Percentiles rank a stretch among this genome's conserved stretches.
Conservation (phyloP, 306 rosid genomes). For the Malus domestica region DNA sequence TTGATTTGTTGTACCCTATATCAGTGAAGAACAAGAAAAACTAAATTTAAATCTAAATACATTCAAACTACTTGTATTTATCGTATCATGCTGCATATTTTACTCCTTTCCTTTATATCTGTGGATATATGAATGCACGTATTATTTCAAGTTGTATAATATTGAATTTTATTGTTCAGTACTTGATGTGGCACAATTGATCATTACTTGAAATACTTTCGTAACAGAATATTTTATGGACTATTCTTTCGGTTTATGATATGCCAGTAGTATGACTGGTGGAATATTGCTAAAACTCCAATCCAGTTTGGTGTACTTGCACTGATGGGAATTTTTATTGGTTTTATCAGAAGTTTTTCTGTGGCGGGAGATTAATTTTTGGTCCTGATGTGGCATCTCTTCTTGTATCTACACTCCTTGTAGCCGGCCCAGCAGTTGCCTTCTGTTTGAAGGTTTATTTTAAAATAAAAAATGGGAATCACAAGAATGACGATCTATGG, state of each 20-base stretch:
- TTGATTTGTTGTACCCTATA: not conserved
- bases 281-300: not conserved
- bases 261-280: not conserved
- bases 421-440: conserved; percentile 63
- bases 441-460: conserved; percentile 57
- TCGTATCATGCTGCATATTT: not conserved
- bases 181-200: not conserved
- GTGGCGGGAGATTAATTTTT: conserved; percentile 85
- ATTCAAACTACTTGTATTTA: not conserved
- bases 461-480: conserved; percentile 20
- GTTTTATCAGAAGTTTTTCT: conserved; percentile 60
- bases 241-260: not conserved
- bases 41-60: not conserved
- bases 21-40: not conserved
- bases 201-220: not conserved
- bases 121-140: not conserved
- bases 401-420: conserved; percentile 54
- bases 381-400: conserved; percentile 89
- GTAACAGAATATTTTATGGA: not conserved
- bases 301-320: not conserved
- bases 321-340: conserved; percentile 29
- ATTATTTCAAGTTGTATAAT: not conserved
- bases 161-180: not conserved
- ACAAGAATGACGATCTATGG: conserved; percentile 23
- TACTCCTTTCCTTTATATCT: not conserved